Percentiles rank a stretch among this genome's conserved stretches.
phyloP scores from a whole-genome alignment of 257 asterid genomes.

The Gynochthodes officinalis region DNA sequence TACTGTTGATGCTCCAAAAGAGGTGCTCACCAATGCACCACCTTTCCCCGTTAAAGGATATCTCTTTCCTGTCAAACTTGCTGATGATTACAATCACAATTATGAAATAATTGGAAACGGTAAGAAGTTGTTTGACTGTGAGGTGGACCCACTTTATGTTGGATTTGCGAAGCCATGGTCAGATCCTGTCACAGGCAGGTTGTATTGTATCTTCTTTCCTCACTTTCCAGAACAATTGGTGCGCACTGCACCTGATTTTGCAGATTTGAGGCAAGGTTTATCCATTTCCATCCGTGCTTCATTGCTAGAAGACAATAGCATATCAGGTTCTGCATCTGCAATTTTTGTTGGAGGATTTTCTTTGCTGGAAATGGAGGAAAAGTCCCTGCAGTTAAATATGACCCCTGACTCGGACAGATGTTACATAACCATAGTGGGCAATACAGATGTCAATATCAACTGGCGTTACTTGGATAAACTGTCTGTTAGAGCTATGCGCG shows the following conservation, averaged over 20 bases:
- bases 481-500: constrained; percentile 34
- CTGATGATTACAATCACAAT: constrained; percentile 25
- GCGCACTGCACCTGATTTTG: constrained; percentile 31
- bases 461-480: constrained; percentile 54
- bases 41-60: constrained; percentile 71
- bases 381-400: constrained; percentile 47
- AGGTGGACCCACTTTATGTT: constrained; percentile 56
- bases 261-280: constrained; percentile 30
- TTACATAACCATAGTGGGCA: constrained; percentile 60
- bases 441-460: constrained; percentile 54
- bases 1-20: constrained; percentile 60
- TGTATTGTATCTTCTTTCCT: constrained; percentile 73
- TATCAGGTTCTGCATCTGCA: constrained; percentile 74
- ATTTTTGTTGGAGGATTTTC: constrained; percentile 73
- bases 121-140: constrained; percentile 43
- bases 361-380: constrained; percentile 49
- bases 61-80: constrained; percentile 51
- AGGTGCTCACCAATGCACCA: constrained; percentile 66
- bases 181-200: constrained; percentile 48
- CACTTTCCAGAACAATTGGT: constrained; percentile 64
- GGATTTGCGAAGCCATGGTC: constrained; percentile 72
- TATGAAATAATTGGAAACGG: constrained; percentile 29
- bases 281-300: constrained; percentile 60
- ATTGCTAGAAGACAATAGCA: constrained; percentile 39
- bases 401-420: constrained; percentile 43